Conservation (phyloP, 129 eudicot species). For the Arctium lappa region DNA sequence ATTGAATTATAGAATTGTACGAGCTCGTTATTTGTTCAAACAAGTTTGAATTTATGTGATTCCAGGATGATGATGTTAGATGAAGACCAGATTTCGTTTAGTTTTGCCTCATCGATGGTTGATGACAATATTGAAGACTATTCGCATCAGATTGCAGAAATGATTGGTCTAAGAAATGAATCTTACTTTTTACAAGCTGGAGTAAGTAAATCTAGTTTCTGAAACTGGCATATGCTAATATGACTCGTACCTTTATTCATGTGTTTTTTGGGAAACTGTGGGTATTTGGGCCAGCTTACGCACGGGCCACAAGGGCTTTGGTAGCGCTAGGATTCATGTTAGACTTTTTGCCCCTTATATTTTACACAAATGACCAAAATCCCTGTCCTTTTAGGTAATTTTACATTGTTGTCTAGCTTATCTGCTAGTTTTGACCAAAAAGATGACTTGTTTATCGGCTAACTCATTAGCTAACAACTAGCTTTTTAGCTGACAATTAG, state of each 20-base stretch:
- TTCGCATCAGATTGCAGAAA: slow-evolving; percentile 97
- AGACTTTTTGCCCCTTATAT: background rate
- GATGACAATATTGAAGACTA: slow-evolving; percentile 90
- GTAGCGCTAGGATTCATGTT: background rate
- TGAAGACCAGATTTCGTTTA: slow-evolving; percentile 92
- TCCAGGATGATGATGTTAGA: slow-evolving; percentile 98
- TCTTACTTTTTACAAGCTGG: slow-evolving; percentile 86
- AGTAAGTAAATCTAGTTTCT: slow-evolving; percentile 46
- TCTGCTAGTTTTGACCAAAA: no score
- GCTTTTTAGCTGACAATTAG: background rate
- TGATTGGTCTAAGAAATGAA: slow-evolving; percentile 89
- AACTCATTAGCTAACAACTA: no score
- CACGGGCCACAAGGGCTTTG: background rate
- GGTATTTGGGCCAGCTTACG: background rate
- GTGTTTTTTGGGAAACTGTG: background rate
- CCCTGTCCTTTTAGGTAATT: background rate
- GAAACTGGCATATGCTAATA: background rate
- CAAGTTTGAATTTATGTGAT: background rate
- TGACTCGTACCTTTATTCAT: background rate
- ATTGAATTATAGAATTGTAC: background rate
- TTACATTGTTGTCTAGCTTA: background rate
- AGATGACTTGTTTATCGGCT: background rate
- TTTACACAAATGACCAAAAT: background rate
- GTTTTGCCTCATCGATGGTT: slow-evolving; percentile 72
- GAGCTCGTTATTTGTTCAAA: background rate